Evolutionary conservation across 306 rosid species (phyloP).

Genomic region (Alnus rubra): DNA sequence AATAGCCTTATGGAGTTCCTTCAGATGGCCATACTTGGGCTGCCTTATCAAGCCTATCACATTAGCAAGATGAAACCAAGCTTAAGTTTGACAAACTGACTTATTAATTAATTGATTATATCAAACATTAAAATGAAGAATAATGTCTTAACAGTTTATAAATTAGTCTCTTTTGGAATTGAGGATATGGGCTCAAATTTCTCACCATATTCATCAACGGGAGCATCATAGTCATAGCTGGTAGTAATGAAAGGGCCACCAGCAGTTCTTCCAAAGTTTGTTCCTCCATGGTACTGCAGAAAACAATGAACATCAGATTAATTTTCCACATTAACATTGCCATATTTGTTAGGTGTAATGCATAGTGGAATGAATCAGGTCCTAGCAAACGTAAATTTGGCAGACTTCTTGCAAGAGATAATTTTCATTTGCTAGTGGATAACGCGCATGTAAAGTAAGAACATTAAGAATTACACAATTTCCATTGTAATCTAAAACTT

Average conservation of each 20-base stretch:
- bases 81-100: slow-evolving; percentile 5
- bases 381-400: not conserved
- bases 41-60: slow-evolving; percentile 54
- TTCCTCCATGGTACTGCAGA: slow-evolving; percentile 53
- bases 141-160: not conserved
- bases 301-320: not conserved
- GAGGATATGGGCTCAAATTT: not conserved
- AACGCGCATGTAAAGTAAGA: not conserved
- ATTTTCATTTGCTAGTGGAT: not conserved
- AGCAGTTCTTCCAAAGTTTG: slow-evolving; percentile 53
- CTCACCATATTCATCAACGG: slow-evolving; percentile 57
- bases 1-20: slow-evolving; percentile 65
- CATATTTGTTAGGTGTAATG: not conserved
- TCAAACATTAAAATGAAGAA: not conserved
- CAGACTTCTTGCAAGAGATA: not conserved
- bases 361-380: not conserved
- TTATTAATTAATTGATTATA: not conserved
- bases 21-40: slow-evolving; percentile 82
- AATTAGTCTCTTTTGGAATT: not conserved
- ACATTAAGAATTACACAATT: not conserved
- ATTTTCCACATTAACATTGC: not conserved
- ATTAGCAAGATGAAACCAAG: not conserved
- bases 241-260: slow-evolving; percentile 58
- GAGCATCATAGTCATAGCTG: slow-evolving; percentile 61
- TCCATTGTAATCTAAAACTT: not conserved